Percentiles rank a stretch among this genome's conserved stretches.
phyloP scores from a whole-genome alignment of 352 stramenopile species.

The Phytophthora constricta region DNA sequence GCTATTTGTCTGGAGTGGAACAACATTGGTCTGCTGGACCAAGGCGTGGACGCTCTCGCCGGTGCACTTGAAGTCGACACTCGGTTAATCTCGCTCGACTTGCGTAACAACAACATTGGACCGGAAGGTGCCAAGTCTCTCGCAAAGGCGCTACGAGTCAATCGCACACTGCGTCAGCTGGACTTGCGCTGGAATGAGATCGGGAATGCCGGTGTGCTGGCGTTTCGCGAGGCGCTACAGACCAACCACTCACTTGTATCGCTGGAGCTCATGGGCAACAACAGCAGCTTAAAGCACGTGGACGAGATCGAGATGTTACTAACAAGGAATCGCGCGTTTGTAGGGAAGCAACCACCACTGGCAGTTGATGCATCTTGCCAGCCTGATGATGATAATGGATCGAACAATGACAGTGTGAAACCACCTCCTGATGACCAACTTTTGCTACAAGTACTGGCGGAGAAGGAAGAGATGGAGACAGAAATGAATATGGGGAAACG shows the following conservation, averaged over 20 bases:
- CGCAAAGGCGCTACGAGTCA: conserved; percentile 58
- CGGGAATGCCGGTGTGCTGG: conserved; percentile 70
- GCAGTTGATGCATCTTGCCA: conserved; percentile 37
- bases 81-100: conserved; percentile 66
- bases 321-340: conserved; percentile 62
- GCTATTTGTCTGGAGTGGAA: conserved; percentile 86
- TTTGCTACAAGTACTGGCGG: conserved; percentile 66
- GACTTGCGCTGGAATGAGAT: conserved; percentile 89
- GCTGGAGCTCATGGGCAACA: conserved; percentile 80
- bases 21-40: conserved; percentile 78
- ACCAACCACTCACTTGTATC: conserved; percentile 66
- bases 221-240: conserved; percentile 78
- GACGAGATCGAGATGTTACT: conserved; percentile 72
- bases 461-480: conserved; percentile 70
- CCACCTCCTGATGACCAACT: conserved; percentile 47
- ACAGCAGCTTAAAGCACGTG: conserved; percentile 71
- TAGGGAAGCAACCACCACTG: conserved; percentile 18
- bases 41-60: conserved; percentile 71
- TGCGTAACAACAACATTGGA: conserved; percentile 88
- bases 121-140: conserved; percentile 73
- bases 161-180: conserved; percentile 71
- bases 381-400: conserved; percentile 24
- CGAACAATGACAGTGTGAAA: conserved; percentile 23
- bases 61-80: conserved; percentile 68
- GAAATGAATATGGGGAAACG: conserved; percentile 46